phyloP scores from a whole-genome alignment of 305 asterid genomes.

The Solanum hybrid region DNA sequence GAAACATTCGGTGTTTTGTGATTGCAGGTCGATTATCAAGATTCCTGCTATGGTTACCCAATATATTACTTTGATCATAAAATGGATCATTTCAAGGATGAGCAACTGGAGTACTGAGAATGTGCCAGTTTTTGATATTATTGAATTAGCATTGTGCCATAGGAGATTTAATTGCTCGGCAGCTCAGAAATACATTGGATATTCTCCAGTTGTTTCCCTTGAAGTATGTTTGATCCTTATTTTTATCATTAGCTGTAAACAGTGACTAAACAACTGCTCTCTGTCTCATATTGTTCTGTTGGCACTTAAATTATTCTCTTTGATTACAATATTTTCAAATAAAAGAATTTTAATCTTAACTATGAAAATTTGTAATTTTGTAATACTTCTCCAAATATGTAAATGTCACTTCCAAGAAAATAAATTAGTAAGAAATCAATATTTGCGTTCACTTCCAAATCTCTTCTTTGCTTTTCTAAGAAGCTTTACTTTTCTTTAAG shows the following conservation, averaged over 20 bases:
- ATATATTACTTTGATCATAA: conserved; percentile 27
- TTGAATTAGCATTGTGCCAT: conserved; percentile 44
- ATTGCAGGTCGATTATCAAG: conserved; percentile 57
- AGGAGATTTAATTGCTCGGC: conserved; percentile 70
- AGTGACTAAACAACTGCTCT: conserved; percentile 1
- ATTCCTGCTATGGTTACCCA: conserved; percentile 43
- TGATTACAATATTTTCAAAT: neutral
- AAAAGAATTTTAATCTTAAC: neutral
- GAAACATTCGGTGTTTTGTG: conserved; percentile 11
- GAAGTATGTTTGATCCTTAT: conserved; percentile 34
- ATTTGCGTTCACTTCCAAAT: neutral
- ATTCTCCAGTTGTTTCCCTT: conserved; percentile 62
- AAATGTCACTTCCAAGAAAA: neutral
- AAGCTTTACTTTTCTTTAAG: neutral
- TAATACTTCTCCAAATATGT: neutral
- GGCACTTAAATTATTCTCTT: neutral
- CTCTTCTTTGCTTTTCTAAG: neutral
- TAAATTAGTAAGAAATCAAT: neutral
- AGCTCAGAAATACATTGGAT: conserved; percentile 56
- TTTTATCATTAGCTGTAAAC: neutral
- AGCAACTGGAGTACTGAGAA: conserved; percentile 31
- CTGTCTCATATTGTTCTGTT: neutral
- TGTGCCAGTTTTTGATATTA: conserved; percentile 32
- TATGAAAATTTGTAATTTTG: neutral
- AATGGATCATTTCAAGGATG: conserved; percentile 31